These are phyloP conservation scores for Camellia japonica DNA, from an alignment of 148 eudicot genomes.

Conservation along the genomic window DNA sequence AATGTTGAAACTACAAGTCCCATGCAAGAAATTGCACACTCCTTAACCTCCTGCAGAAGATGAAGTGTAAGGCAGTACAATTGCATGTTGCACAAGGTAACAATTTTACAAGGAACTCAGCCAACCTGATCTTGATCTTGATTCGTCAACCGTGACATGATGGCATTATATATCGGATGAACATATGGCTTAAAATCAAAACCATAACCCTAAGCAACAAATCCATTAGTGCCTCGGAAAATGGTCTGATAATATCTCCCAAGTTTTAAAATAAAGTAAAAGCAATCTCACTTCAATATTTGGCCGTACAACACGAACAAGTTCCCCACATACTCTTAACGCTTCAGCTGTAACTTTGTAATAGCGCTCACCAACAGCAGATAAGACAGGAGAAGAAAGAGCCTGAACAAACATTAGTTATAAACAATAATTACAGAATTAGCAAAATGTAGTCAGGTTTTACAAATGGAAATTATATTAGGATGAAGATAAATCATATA, in stretches of 20 bases:
- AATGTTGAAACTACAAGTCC: slow-evolving; percentile 90
- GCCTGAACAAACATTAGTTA: slow-evolving; percentile 43
- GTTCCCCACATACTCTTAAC: slow-evolving; percentile 96
- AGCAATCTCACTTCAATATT: slow-evolving; percentile 56
- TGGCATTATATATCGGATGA: slow-evolving; percentile 80
- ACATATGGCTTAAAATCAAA: slow-evolving; percentile 89
- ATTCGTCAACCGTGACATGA: slow-evolving; percentile 88
- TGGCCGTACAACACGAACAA: slow-evolving; percentile 92
- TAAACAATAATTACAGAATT: slow-evolving; percentile 6
- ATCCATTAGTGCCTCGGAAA: slow-evolving; percentile 15
- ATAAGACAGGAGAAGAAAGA: slow-evolving; percentile 81
- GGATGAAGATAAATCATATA: neutral
- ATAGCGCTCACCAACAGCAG: slow-evolving; percentile 96
- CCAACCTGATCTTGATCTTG: slow-evolving; percentile 98
- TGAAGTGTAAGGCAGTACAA: slow-evolving; percentile 12
- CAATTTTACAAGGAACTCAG: neutral
- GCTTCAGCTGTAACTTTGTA: slow-evolving; percentile 99
- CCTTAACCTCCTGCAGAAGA: slow-evolving; percentile 79
- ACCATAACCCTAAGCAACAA: slow-evolving; percentile 43
- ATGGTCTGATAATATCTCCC: neutral
- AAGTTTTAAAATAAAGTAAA: slow-evolving; percentile 3
- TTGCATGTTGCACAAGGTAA: neutral
- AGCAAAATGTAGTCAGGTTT: neutral
- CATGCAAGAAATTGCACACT: slow-evolving; percentile 97
- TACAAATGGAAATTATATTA: neutral